Base-by-base conservation (phyloP, 495 filamentous ascomycete species). In the Neurospora tetraspora region DNA sequence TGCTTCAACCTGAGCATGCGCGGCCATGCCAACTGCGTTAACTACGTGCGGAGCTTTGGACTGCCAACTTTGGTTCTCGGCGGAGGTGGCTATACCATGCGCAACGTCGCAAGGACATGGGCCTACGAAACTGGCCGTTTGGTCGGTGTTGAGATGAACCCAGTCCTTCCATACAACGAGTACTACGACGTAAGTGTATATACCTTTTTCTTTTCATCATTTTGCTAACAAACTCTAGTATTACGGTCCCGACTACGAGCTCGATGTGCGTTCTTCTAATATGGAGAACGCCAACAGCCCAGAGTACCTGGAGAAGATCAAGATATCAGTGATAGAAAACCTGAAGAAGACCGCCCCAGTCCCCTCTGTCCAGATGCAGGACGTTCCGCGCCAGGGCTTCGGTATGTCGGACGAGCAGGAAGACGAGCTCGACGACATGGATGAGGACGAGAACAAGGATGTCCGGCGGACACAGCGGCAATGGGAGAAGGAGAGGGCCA, bases 1-100 rank as follows among this genome's bases (percentile, higher is more conserved):
- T 98, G 96, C 82, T 99, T 99, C 82, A 99, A 99, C 77, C 86
- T 99, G 20, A 98, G 94, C 80, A 98, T 99, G 96, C 86, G 89
- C 68, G 96, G 96, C 6, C 96, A 99, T 74, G 96, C 96, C 47
- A 99, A 98, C 83, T 99, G 96, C 78, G 96, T 99, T 47, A 93
- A 92, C 71, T 99, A 91, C 76, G 93, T 99, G 43, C 97, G 97
- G 82, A 91, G 89, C 77, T 99, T 98, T 83, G 90, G 91, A 72
- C 85, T 97, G 69, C 96, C 96, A 0, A 95, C 94, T 12, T 85
- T 99, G 69, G 92, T 99, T 9, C 87, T 99, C 12, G 96, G 96
- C 42, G 96, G 96, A 42, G 96, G 96, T 76, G 96, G 96, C 27
- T 99, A 99, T 80, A 99, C 96, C 9, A 99, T 99, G 96, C 90